Evolutionary conservation across 305 asterid genomes (phyloP).

Genomic region (Fraxinus sp.): DNA sequence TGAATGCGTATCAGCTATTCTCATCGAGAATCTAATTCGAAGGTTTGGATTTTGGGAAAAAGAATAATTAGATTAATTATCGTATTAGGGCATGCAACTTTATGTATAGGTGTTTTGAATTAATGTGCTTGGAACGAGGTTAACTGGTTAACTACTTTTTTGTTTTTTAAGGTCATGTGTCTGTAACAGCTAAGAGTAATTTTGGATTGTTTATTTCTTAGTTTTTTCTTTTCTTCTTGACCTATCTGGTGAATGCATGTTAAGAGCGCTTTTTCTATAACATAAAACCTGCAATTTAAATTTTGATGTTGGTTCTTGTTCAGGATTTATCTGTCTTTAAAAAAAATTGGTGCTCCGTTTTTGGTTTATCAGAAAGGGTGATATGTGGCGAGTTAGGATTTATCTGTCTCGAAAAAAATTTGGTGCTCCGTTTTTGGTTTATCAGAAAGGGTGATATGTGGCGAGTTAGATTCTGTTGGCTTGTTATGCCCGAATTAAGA

Average conservation of each 20-base stretch:
- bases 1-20: not conserved
- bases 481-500: not conserved
- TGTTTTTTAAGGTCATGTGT: not conserved
- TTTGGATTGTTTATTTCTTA: not conserved
- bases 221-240: not conserved
- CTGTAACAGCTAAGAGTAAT: not conserved
- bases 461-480: not conserved
- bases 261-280: not conserved
- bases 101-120: slow-evolving; percentile 12
- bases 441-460: not conserved
- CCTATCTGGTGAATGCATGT: not conserved
- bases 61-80: not conserved
- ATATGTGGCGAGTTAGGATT: not conserved
- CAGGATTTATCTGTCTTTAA: not conserved
- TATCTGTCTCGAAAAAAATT: not conserved
- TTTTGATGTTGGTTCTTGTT: not conserved
- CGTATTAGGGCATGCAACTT: not conserved
- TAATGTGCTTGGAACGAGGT: not conserved
- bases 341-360: not conserved
- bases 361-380: not conserved
- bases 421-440: not conserved
- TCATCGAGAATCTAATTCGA: not conserved
- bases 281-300: not conserved
- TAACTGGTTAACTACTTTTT: not conserved
- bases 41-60: slow-evolving; percentile 5